Evolutionary conservation across 2,329 filamentous ascomycete species (phyloP).

Genomic region (Botrytis byssoidea): DNA sequence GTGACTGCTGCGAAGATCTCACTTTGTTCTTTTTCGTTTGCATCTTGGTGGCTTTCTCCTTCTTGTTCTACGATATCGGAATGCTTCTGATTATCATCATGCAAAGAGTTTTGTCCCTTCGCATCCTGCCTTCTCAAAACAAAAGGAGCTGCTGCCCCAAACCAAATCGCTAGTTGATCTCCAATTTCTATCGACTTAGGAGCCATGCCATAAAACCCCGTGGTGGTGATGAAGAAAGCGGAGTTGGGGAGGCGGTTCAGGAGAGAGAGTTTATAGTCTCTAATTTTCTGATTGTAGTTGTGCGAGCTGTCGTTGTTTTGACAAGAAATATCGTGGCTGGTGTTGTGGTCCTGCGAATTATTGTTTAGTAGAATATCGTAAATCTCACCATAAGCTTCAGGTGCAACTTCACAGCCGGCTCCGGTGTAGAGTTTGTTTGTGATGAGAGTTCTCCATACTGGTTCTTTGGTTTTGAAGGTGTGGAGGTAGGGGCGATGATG

Average conservation of each 20-base stretch:
- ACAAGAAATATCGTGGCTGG: neutral
- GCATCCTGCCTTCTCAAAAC: neutral
- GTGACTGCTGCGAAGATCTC: neutral
- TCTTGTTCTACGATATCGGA: neutral
- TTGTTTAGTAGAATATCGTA: neutral
- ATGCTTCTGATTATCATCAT: neutral
- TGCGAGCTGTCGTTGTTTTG: neutral
- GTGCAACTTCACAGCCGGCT: neutral
- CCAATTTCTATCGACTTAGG: neutral
- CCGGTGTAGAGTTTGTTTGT: neutral
- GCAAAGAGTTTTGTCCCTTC: neutral
- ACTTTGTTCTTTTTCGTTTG: neutral
- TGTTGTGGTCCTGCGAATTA: neutral
- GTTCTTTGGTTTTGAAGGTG: neutral
- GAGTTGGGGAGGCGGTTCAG: neutral
- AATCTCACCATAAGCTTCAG: neutral
- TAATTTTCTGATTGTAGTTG: neutral
- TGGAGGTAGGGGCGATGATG: neutral
- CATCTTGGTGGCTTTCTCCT: neutral
- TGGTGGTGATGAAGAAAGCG: neutral
- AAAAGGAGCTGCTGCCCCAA: neutral
- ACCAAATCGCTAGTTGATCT: neutral
- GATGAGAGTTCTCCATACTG: neutral
- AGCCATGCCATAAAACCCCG: neutral
- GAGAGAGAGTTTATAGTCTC: neutral